These are phyloP conservation scores for Castanea sativa DNA, from an alignment of 306 rosid species.

Conservation along the genomic window DNA sequence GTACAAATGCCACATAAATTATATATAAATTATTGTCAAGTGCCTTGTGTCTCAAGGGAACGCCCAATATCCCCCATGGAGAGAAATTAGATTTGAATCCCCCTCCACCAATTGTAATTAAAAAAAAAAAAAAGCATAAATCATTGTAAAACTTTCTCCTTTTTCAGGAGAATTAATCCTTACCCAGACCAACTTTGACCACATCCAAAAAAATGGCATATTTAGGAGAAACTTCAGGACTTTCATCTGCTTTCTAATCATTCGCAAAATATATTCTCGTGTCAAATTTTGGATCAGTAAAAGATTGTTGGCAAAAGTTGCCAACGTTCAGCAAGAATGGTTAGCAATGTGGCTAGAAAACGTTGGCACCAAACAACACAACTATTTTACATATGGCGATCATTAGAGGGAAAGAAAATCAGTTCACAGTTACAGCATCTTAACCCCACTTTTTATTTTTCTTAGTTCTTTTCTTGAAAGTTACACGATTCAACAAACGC, in stretches of 20 bases:
- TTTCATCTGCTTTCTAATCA: background rate
- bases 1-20: no score
- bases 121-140: no score
- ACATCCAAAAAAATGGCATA: background rate
- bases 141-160: no score
- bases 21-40: no score
- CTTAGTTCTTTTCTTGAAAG: constrained; percentile 60
- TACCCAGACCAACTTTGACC: background rate
- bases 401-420: background rate
- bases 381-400: background rate
- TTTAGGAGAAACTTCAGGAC: background rate
- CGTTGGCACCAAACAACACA: background rate
- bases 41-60: no score
- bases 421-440: constrained; percentile 2
- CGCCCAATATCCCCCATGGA: no score
- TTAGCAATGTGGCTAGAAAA: background rate
- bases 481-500: constrained; percentile 38
- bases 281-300: background rate
- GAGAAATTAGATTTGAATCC: no score
- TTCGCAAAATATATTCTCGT: background rate
- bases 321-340: background rate
- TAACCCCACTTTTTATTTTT: constrained; percentile 38
- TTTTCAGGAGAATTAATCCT: no score
- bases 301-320: background rate
- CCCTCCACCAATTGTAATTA: no score